A percentile compares a stretch with the other conserved stretches of the same genome.
Evolutionary conservation across 139 green algal species (phyloP).

Genomic region (Chlamydomonas schloesseri): DNA sequence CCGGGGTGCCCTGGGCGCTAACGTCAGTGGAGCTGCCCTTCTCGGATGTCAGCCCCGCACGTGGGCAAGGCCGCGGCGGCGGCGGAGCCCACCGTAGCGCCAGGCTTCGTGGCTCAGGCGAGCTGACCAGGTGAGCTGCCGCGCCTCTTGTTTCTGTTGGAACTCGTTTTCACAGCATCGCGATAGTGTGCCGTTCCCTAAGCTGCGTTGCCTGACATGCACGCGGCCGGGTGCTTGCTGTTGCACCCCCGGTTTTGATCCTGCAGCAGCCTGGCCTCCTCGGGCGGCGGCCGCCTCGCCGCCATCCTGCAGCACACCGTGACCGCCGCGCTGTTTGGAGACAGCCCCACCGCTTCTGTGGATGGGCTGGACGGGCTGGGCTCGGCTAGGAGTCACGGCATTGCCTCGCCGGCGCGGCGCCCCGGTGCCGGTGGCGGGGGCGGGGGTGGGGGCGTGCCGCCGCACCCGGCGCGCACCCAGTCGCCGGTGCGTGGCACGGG

Average conservation of each 20-base stretch:
- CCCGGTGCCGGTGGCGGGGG: no score
- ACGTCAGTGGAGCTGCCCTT: background rate
- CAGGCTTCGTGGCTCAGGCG: background rate
- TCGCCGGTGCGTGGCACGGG: no score
- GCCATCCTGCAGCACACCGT: slow-evolving; percentile 31
- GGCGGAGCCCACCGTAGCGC: background rate
- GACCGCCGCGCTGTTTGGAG: slow-evolving; percentile 17
- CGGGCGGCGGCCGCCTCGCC: slow-evolving; percentile 6
- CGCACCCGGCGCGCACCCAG: no score
- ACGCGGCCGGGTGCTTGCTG: no score
- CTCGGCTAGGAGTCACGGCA: no score
- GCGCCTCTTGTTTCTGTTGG: no score
- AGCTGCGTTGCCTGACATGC: background rate
- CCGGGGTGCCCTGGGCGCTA: no score
- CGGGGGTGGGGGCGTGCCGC: no score
- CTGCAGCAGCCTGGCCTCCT: slow-evolving; percentile 12
- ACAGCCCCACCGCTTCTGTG: slow-evolving; percentile 22
- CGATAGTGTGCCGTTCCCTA: no score
- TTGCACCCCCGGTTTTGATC: background rate
- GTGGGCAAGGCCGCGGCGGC: background rate
- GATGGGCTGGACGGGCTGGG: background rate
- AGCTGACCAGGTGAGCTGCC: background rate
- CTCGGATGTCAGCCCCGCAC: background rate
- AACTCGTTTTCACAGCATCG: no score
- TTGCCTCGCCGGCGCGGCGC: no score